Percentiles rank a stretch among this genome's conserved stretches.
These are phyloP conservation scores for Wickerhamiella cacticola DNA, from an alignment of 805 yeast species.

Conservation along the genomic window DNA sequence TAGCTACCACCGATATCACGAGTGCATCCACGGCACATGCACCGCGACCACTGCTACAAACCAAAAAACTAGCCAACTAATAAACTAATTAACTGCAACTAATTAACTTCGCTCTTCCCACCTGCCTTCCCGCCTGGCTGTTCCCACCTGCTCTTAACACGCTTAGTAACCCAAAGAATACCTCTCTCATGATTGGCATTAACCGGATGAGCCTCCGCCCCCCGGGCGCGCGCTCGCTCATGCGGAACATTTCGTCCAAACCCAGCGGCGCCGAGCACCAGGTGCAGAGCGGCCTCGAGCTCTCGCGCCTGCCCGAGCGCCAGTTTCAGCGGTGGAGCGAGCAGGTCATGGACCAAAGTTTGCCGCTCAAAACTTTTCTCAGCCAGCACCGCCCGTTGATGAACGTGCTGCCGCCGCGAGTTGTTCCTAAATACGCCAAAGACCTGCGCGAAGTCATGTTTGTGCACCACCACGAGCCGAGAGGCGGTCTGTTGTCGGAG, in stretches of 20 bases:
- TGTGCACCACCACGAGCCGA: slow-evolving; percentile 18
- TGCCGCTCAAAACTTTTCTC: slow-evolving; percentile 32
- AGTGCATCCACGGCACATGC: too few relatives aligned
- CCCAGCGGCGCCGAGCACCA: too few relatives aligned
- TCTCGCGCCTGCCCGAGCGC: slow-evolving; percentile 15
- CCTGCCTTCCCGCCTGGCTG: too few relatives aligned
- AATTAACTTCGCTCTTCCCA: too few relatives aligned
- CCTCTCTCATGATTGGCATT: slow-evolving; percentile 2
- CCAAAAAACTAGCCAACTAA: too few relatives aligned
- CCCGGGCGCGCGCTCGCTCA: neutral
- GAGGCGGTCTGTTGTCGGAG: slow-evolving; percentile 8
- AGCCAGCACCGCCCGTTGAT: slow-evolving; percentile 38
- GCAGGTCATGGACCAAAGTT: slow-evolving; percentile 18
- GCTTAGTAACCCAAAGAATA: neutral
- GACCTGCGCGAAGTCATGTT: slow-evolving; percentile 22
- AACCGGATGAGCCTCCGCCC: neutral
- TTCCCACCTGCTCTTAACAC: too few relatives aligned
- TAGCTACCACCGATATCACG: too few relatives aligned
- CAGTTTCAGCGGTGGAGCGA: slow-evolving; percentile 22
- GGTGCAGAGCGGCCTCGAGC: slow-evolving; percentile 8
- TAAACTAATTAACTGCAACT: too few relatives aligned
- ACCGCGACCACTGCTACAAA: too few relatives aligned
- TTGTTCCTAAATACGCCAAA: neutral
- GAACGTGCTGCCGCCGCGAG: slow-evolving; percentile 26
- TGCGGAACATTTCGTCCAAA: slow-evolving; percentile 8